phyloP scores from a whole-genome alignment of 192 early-diverging fungal genomes.

The Dispira simplex region DNA sequence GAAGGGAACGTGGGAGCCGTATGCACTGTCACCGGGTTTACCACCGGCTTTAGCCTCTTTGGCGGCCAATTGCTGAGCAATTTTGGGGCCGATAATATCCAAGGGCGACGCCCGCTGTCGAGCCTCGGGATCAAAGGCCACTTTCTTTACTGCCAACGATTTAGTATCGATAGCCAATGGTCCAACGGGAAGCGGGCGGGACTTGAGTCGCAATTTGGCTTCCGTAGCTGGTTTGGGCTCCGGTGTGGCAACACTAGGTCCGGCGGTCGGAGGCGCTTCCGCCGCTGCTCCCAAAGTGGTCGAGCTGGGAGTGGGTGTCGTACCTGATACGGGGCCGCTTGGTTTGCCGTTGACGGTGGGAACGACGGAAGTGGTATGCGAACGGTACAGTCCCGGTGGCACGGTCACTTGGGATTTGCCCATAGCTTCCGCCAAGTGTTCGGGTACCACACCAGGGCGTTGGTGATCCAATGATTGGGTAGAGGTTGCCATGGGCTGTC shows the following conservation, averaged over 20 bases:
- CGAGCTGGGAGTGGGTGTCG: slow-evolving; percentile 1
- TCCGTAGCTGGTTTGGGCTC: neutral
- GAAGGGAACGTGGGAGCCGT: neutral
- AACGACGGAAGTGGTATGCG: neutral
- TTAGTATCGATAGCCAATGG: slow-evolving; percentile 3
- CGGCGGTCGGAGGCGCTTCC: slow-evolving; percentile 20
- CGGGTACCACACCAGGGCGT: too few relatives aligned
- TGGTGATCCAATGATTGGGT: too few relatives aligned
- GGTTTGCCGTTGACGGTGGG: slow-evolving; percentile 1
- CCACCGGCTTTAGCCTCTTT: neutral
- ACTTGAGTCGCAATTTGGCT: neutral
- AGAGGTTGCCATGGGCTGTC: too few relatives aligned
- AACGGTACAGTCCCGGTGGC: slow-evolving; percentile 7
- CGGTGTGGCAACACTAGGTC: neutral
- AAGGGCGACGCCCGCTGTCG: slow-evolving; percentile 1
- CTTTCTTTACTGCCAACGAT: slow-evolving; percentile 1
- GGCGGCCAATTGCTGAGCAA: slow-evolving; percentile 4
- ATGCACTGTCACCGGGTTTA: neutral
- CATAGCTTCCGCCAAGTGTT: too few relatives aligned
- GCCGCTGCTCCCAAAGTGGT: slow-evolving; percentile 19
- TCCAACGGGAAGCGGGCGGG: slow-evolving; percentile 2
- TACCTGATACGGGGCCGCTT: neutral
- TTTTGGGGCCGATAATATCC: slow-evolving; percentile 2
- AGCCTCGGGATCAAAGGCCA: neutral
- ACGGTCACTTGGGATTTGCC: too few relatives aligned